Evolutionary conservation across 2,329 filamentous ascomycete species (phyloP).

Genomic region (Hymenoscyphus albidus): DNA sequence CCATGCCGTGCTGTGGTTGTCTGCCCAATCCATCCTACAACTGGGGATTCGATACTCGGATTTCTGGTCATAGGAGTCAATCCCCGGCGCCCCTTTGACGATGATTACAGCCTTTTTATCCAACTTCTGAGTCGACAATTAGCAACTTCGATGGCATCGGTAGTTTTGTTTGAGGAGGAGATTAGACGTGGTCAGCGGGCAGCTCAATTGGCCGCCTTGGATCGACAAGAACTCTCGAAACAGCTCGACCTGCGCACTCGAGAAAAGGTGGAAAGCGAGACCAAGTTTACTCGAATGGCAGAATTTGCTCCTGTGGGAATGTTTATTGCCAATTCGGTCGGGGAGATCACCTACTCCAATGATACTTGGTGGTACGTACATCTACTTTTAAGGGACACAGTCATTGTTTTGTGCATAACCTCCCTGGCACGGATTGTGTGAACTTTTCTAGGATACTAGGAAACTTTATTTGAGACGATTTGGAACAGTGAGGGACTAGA

Average conservation of each 20-base stretch:
- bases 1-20: conserved; percentile 67
- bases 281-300: conserved; percentile 78
- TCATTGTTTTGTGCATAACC: too few relatives aligned
- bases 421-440: too few relatives aligned
- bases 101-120: conserved; percentile 75
- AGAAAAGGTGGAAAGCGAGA: conserved; percentile 64
- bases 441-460: too few relatives aligned
- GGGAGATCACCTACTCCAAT: conserved; percentile 75
- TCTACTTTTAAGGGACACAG: too few relatives aligned
- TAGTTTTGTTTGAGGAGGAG: conserved; percentile 79
- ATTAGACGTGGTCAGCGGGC: conserved; percentile 71
- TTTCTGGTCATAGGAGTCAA: conserved; percentile 79
- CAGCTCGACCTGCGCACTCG: conserved; percentile 64
- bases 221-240: conserved; percentile 72
- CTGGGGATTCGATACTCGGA: conserved; percentile 67
- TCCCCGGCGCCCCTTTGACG: conserved; percentile 72
- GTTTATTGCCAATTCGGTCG: conserved; percentile 72
- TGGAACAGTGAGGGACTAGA: too few relatives aligned
- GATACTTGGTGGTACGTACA: conserved; percentile 57
- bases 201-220: conserved; percentile 69
- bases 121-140: conserved; percentile 71
- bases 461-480: too few relatives aligned
- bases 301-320: conserved; percentile 81
- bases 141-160: conserved; percentile 75
- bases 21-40: conserved; percentile 73